Conservation (phyloP, 768 basidiomycete genomes). For the Megacollybia marginata region DNA sequence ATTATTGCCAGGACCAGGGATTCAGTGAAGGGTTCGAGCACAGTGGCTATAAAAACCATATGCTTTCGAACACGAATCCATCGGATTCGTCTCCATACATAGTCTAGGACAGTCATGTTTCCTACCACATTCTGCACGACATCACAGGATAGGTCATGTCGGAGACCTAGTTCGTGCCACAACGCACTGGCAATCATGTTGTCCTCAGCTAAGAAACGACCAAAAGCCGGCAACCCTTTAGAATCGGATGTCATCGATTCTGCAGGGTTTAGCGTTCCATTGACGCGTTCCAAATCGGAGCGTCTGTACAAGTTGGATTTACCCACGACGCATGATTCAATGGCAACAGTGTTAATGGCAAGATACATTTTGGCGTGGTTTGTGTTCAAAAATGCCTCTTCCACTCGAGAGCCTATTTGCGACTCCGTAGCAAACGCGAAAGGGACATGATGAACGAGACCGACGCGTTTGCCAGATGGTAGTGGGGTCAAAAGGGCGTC, state of each 20-base stretch:
- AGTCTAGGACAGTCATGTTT: constrained; percentile 78
- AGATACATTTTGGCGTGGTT: constrained; percentile 99
- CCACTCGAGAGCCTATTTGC: constrained; percentile 73
- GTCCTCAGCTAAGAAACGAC: constrained; percentile 91
- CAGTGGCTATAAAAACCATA: constrained; percentile 82
- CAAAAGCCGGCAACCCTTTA: constrained; percentile 71
- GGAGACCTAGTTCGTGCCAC: constrained; percentile 87
- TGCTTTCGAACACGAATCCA: constrained; percentile 97
- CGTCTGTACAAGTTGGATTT: constrained; percentile 94
- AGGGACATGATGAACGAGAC: constrained; percentile 93
- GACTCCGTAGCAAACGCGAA: constrained; percentile 71
- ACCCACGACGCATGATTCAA: constrained; percentile 95
- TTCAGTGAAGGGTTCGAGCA: constrained; percentile 92
- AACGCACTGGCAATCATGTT: constrained; percentile 92
- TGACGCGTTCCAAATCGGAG: constrained; percentile 75
- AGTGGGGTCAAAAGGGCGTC: constrained; percentile 53
- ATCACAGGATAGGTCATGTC: constrained; percentile 88
- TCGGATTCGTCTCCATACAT: constrained; percentile 82
- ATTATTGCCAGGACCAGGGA: constrained; percentile 64
- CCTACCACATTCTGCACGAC: constrained; percentile 86
- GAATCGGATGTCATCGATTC: constrained; percentile 13
- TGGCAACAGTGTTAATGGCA: constrained; percentile 80
- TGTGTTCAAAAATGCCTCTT: constrained; percentile 93
- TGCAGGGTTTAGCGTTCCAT: constrained; percentile 53
- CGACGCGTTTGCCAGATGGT: constrained; percentile 46